These are phyloP conservation scores for Yamadazyma aaseri DNA, from an alignment of 1,139 yeast species.

Conservation along the genomic window DNA sequence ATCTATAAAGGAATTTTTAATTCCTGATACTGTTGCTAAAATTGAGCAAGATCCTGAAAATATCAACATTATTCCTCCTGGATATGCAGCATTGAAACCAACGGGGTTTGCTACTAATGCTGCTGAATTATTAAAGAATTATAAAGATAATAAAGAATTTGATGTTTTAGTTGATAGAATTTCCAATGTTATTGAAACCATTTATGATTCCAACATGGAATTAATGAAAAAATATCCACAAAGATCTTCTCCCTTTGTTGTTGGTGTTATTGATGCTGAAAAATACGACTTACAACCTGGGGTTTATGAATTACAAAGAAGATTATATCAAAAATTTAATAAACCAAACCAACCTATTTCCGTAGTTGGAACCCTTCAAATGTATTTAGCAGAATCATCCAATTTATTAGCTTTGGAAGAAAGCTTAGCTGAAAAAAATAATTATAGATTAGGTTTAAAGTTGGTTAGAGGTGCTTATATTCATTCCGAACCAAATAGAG, in stretches of 20 bases:
- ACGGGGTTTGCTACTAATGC: constrained; percentile 85
- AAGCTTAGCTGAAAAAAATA: constrained; percentile 56
- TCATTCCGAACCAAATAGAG: constrained; percentile 79
- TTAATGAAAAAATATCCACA: constrained; percentile 56
- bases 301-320: constrained; percentile 86
- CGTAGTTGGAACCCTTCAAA: constrained; percentile 90
- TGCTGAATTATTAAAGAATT: constrained; percentile 68
- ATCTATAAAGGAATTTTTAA: constrained; percentile 68
- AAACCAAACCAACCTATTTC: constrained; percentile 55
- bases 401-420: constrained; percentile 63
- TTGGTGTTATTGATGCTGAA: constrained; percentile 91
- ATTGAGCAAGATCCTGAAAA: constrained; percentile 40
- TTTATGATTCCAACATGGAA: constrained; percentile 54
- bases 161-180: constrained; percentile 65
- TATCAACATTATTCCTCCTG: constrained; percentile 70
- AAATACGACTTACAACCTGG: constrained; percentile 85
- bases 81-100: constrained; percentile 89
- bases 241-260: constrained; percentile 77
- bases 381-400: constrained; percentile 78
- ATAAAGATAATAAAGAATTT: constrained; percentile 51
- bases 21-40: constrained; percentile 63
- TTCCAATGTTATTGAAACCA: constrained; percentile 51
- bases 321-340: constrained; percentile 74
- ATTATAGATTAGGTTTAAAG: constrained; percentile 81
- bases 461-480: constrained; percentile 97